A percentile compares a stretch with the other conserved stretches of the same genome.
These are phyloP conservation scores for Euclidium syriacum DNA, from an alignment of 345 rosid genomes.

Conservation along the genomic window DNA sequence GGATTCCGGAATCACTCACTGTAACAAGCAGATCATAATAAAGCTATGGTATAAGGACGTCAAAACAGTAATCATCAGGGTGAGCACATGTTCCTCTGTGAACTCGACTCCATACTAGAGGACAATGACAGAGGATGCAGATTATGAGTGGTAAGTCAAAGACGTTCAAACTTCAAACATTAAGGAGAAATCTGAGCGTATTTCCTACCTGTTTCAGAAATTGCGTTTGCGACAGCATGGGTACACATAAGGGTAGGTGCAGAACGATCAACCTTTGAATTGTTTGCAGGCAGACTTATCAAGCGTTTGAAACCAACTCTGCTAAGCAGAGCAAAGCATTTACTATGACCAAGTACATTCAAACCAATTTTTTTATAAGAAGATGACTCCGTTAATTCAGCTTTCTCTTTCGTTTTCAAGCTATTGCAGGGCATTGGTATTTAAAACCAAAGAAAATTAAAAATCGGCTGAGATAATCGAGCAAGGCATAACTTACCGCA, in stretches of 20 bases:
- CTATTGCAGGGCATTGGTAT: neutral
- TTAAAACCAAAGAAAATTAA: too few species aligned
- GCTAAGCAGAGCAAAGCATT: constrained; percentile 87
- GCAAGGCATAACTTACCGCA: constrained; percentile 54
- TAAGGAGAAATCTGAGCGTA: neutral
- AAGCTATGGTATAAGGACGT: too few species aligned
- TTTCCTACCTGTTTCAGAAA: constrained; percentile 71
- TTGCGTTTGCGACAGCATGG: constrained; percentile 84
- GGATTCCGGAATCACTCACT: constrained; percentile 44
- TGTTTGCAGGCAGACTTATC: constrained; percentile 84
- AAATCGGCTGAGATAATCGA: neutral
- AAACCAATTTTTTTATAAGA: neutral
- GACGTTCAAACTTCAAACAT: too few species aligned
- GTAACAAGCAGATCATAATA: too few species aligned
- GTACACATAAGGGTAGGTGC: constrained; percentile 98
- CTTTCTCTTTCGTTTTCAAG: neutral
- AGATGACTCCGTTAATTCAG: neutral
- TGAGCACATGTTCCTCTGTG: constrained; percentile 81
- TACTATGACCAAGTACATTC: constrained; percentile 61
- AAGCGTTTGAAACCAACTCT: constrained; percentile 61
- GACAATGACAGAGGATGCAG: constrained; percentile 9
- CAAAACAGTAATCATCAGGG: constrained; percentile 59
- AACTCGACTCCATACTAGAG: constrained; percentile 92
- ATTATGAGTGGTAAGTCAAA: neutral
- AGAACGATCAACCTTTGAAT: constrained; percentile 92